Evolutionary conservation across 2,329 filamentous ascomycete genomes (phyloP), one percentile per base, ranked within the genome.

Genomic region (Laburnicola sp.): DNA sequence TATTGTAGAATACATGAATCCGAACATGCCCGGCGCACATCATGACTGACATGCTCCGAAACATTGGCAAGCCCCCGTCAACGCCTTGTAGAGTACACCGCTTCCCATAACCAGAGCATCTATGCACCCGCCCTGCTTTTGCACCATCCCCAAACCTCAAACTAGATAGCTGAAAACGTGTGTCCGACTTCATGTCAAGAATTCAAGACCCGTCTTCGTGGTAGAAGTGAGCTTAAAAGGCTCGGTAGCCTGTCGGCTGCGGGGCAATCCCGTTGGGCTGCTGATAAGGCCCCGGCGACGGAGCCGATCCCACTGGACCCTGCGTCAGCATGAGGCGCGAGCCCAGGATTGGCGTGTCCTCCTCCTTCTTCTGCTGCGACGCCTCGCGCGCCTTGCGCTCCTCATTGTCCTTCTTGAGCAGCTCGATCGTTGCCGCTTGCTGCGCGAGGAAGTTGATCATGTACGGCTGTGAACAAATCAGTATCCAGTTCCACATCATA

Each of bases 371-470:
- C 78, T 93, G 85, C 60, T 94, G 89, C 58, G 85, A 86, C 31
- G 80, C 81, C 76, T 86, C 84, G 56, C 78, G 78, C 16, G 78
- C 75, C 74, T 96, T 97, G 68, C 92, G 88, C 70, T 92, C 89
- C 75, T 99, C 95, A 70, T 97, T 99, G 76, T 99, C 95, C 56
- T 90, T 89, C 82, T 95, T 96, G 55, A 99, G 83, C 53, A 81
- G 74, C 52, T 91, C 85, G 62, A 99, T 87, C 50, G 95, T 87
- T 61, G 88, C 86, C 34, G 90, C 91, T 77, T 97, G 92, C 75
- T 96, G 91, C 63, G 87, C 85, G 58, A 99, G 81, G 79, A 95
- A 88, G 79, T 97, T 99, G 83, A 99, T 97, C 91, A 99, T 95
- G 81, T 96, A 99, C 16, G 94, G 94, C 73, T 75, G 45, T 4